Evolutionary conservation across 768 basidiomycete species (phyloP), one percentile per base, ranked within the genome.

Genomic region (Guyanaporus albipodus): DNA sequence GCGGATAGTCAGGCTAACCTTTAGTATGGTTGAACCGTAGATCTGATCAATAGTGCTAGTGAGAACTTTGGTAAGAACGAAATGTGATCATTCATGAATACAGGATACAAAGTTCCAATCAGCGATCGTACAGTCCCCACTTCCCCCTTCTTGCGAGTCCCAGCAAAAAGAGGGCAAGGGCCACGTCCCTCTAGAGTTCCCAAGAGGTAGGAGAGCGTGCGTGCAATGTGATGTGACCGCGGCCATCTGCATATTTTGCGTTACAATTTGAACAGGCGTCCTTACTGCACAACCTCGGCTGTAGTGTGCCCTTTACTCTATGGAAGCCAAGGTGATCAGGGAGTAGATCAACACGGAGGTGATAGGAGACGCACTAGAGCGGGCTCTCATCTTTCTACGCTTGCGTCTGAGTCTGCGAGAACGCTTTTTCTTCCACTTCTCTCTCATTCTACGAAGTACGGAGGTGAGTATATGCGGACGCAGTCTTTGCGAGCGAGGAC

Each of bases 361-460:
- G 36, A 43, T 36, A 4, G 6, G 29, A 32, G 34, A 85, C 89
- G 56, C 59, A 91, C 89, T 91, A 78, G 89, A 91, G 72, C 89
- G 89, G 54, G 89, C 89, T 69, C 89, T 82, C 89, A 91, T 91
- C 80, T 92, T 92, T 86, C 89, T 85, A 78, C 89, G 87, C 66
- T 92, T 92, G 72, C 89, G 86, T 67, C 90, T 79, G 75, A 92
- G 90, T 67, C 90, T 87, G 69, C 89, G 83, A 55, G 89, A 89
- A 67, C 89, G 80, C 79, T 92, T 92, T 75, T 92, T 92, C 83
- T 91, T 91, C 89, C 89, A 91, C 84, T 91, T 91, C 72, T 91
- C 89, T 87, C 89, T 89, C 89, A 91, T 91, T 55, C 80, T 85
- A 44, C 12, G n/a, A 15, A 10, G 17, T 27, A 19, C 0, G 11